Conservation (phyloP, 257 asterid genomes). For the Solanum habrochaites region DNA sequence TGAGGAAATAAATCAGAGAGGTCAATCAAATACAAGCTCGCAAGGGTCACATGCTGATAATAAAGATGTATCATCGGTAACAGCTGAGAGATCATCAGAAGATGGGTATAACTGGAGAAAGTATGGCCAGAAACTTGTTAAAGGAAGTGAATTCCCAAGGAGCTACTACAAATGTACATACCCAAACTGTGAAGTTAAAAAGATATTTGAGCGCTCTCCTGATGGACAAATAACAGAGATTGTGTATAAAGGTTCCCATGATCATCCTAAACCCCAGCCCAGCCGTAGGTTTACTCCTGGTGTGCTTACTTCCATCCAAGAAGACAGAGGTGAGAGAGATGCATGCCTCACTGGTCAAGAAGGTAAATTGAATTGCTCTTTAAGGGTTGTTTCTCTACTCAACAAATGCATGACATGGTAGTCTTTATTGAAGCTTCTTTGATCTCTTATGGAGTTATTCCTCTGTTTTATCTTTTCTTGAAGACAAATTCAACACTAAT, state of each 20-base stretch:
- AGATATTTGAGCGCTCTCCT: slow-evolving; percentile 88
- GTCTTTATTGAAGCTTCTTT: background rate
- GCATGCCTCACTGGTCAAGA: slow-evolving; percentile 43
- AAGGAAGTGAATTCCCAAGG: slow-evolving; percentile 96
- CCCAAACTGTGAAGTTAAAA: slow-evolving; percentile 93
- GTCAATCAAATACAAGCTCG: slow-evolving; percentile 14
- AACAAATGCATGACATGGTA: background rate
- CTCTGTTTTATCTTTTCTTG: slow-evolving; percentile 7
- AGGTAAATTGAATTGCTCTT: slow-evolving; percentile 33
- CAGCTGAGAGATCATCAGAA: slow-evolving; percentile 73
- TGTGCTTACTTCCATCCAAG: slow-evolving; percentile 56
- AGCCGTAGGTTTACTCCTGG: slow-evolving; percentile 74
- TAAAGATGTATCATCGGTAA: slow-evolving; percentile 37
- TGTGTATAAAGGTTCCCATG: slow-evolving; percentile 91
- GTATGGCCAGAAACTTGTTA: slow-evolving; percentile 96
- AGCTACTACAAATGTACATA: slow-evolving; percentile 94
- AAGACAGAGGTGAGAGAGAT: slow-evolving; percentile 55
- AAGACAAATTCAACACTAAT: slow-evolving; percentile 48
- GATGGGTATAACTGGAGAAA: slow-evolving; percentile 98
- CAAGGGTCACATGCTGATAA: slow-evolving; percentile 45
- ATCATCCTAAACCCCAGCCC: slow-evolving; percentile 93
- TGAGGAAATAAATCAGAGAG: slow-evolving; percentile 38
- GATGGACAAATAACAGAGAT: slow-evolving; percentile 89
- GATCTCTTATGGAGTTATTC: background rate
- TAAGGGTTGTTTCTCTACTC: background rate